Base-by-base conservation (phyloP, 176 grass and related monocot species). In the Panicum miliaceum region DNA sequence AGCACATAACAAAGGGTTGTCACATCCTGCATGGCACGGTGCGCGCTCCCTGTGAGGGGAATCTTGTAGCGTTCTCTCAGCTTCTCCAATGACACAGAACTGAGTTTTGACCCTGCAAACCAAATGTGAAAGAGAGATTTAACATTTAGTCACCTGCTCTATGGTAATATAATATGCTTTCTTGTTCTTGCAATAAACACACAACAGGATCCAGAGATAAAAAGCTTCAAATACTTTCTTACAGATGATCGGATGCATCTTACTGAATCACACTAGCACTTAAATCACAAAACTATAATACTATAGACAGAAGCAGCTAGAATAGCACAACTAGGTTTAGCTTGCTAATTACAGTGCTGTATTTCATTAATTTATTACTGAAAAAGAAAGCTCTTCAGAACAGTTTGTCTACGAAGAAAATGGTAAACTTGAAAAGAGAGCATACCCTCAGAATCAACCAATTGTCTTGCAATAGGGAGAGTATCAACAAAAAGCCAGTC, bases 401-500 rank as follows among this genome's bases (percentile, higher is more conserved):
- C 35, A 29, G 12, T 84, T 71, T 64, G 37, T 64, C 74, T 71
- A 65, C 46, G 43, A 85, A 80, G 81, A 20, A 54, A 72, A 88
- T 60, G 75, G 29, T 60, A 87, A 35, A 74, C 16, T 74, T 68
- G 19, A 56, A 5, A 38, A 68, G 41, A 87, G 41, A 79, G 73
- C 51, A 12, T 90, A 96, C 96, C 93, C 40, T 90, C 18, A 20
- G 84, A 77, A 60, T 83, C 83, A 59, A 86, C 79, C 57, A 93
- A 77, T 78, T 92, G 87, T 37, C 15, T 82, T 77, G 93, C 83
- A 65, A 98, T 85, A 71, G 87, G 89, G 82, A 90, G 91, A 54
- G 87, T 90, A 63, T 98, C 96, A 3, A 98, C 29, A 87, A 95
- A 96, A 32, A 89, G 88, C 91, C 89, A 96, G 73, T 98, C 85